Evolutionary conservation across 2,329 filamentous ascomycete species (phyloP).

Genomic region (Ophiostoma ulmi): DNA sequence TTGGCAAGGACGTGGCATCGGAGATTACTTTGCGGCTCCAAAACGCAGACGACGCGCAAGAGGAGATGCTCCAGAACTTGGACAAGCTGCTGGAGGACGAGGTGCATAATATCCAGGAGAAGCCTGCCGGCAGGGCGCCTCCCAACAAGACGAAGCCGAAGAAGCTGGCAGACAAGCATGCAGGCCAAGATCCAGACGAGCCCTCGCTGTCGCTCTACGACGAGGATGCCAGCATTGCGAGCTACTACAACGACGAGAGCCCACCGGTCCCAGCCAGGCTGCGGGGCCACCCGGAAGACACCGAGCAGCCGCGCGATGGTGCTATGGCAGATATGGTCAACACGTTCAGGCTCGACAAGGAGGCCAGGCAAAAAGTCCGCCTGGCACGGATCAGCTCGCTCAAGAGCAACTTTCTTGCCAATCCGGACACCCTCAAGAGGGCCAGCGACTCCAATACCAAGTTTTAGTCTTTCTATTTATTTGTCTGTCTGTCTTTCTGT

Average conservation of each 20-base stretch:
- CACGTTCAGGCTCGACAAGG: neutral
- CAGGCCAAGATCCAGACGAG: neutral
- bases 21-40: constrained; percentile 8
- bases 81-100: neutral
- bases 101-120: neutral
- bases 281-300: neutral
- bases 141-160: neutral
- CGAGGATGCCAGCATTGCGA: neutral
- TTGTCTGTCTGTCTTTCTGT: neutral
- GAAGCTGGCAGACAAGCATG: neutral
- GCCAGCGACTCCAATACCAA: neutral
- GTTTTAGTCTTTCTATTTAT: neutral
- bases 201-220: neutral
- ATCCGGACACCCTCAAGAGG: neutral
- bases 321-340: neutral
- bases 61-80: neutral
- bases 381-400: neutral
- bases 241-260: neutral
- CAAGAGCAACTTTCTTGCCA: neutral
- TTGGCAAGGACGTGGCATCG: neutral
- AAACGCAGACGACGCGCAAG: neutral
- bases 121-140: neutral
- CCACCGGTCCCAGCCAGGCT: neutral
- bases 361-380: neutral
- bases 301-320: neutral